Base-by-base conservation (phyloP, 2,329 filamentous ascomycete species). In the Sphaerulina musiva region DNA sequence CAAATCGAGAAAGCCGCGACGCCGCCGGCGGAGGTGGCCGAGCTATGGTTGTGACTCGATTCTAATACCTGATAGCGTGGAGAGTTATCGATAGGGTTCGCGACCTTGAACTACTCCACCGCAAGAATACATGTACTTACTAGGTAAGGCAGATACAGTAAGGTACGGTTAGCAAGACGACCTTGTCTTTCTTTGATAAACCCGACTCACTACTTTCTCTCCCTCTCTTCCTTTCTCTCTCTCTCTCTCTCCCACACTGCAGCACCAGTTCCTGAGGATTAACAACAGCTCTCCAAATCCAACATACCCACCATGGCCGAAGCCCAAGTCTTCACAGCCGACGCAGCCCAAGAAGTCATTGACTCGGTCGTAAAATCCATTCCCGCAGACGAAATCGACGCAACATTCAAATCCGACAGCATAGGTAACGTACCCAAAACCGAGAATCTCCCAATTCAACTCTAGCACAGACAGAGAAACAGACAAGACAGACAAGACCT, bases 381-480 rank as follows among this genome's bases (percentile, higher is more conserved):
- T 40, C 69, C 76, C 23, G 68, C 73, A 31, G 70, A 75, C 20
- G 60, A 78, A 44, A 82, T 82, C 57, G 78, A 81, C 66, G 59
- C 70, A 4, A 76, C 76, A 9, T 82, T 82, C 68, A 76, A 76
- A 48, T 78, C 76, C 42, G 75, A 77, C 55, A 81, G 78, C 64
- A 81, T 73, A 56, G 74, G 74, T 74, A 67, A 17, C 14, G 14
- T 17, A 17, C 14, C 14, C 14, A 17, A 17, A 17, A 17, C 14
- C 14, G 14, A 17, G 14, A 17, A 17, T 17, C 14, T 17, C 14
- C 14, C 14, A 17, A 17, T 17, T 17, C 14, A 17, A n/a, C n/a
- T n/a, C 14, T 17, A 17, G 14, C 14, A 17, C 14, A 17, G 14
- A 17, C 14, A 17, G 14, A 17, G 1, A 17, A 17, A 17, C 14